phyloP scores from a whole-genome alignment of 305 asterid species.

The Fraxinus baroniana region DNA sequence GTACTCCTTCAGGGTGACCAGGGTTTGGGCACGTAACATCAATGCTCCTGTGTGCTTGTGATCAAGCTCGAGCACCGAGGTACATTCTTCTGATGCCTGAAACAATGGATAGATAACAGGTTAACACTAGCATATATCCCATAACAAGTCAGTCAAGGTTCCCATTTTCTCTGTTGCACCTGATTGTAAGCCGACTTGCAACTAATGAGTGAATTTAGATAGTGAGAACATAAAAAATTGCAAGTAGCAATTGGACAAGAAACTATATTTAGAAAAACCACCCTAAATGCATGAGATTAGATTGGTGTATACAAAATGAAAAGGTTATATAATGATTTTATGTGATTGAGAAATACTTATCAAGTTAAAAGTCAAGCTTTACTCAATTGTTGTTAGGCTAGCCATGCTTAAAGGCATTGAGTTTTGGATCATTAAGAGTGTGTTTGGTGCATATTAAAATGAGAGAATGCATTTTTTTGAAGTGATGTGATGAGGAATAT shows the following conservation, averaged over 20 bases:
- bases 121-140: not conserved
- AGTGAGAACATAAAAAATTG: not conserved
- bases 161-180: not conserved
- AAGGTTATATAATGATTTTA: not conserved
- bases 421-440: too few species aligned
- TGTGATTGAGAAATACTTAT: not conserved
- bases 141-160: not conserved
- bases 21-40: conserved; percentile 94
- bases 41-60: conserved; percentile 86
- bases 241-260: not conserved
- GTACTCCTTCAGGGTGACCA: conserved; percentile 87
- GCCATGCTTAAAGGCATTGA: not conserved
- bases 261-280: not conserved
- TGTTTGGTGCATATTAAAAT: too few species aligned
- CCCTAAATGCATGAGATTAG: not conserved
- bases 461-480: too few species aligned
- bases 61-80: conserved; percentile 89
- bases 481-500: too few species aligned
- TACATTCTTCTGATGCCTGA: conserved; percentile 95
- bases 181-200: not conserved
- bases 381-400: not conserved
- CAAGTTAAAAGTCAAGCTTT: not conserved
- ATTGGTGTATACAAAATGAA: not conserved
- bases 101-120: conserved; percentile 11
- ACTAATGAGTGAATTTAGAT: not conserved